These are phyloP conservation scores for Chaetomiaceae sp. DNA, from an alignment of 2,329 filamentous ascomycete genomes.

Conservation along the genomic window DNA sequence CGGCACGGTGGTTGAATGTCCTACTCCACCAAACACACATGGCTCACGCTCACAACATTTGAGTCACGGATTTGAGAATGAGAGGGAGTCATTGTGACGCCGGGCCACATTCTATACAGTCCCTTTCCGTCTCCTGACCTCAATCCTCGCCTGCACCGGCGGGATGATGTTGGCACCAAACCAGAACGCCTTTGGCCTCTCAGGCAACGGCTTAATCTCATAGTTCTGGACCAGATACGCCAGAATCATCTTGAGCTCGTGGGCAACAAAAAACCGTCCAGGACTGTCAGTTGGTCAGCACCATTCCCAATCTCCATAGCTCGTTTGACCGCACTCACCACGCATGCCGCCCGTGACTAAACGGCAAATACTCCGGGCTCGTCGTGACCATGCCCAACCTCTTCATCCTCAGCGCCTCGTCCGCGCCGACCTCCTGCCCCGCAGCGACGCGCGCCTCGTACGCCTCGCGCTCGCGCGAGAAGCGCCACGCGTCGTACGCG, in stretches of 20 bases:
- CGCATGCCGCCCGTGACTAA: constrained; percentile 52
- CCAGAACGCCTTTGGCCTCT: constrained; percentile 37
- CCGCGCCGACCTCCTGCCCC: constrained; percentile 26
- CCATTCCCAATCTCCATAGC: neutral
- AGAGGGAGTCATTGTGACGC: too few relatives aligned
- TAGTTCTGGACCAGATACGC: constrained; percentile 47
- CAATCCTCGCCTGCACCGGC: constrained; percentile 28
- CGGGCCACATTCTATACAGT: constrained; percentile 6
- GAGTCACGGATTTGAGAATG: too few relatives aligned
- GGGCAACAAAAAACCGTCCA: constrained; percentile 50
- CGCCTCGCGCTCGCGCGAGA: constrained; percentile 37
- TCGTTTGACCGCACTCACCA: constrained; percentile 28
- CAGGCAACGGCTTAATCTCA: constrained; percentile 39
- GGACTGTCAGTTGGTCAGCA: constrained; percentile 31
- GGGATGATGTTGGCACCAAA: constrained; percentile 40
- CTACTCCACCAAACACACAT: too few relatives aligned
- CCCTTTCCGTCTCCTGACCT: constrained; percentile 26
- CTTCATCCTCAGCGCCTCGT: constrained; percentile 31
- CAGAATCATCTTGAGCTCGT: constrained; percentile 50
- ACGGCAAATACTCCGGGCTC: constrained; percentile 43
- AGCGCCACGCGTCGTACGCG: constrained; percentile 45
- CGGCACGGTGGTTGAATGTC: too few relatives aligned
- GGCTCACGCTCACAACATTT: too few relatives aligned
- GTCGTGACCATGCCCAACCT: constrained; percentile 49
- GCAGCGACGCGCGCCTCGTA: constrained; percentile 27